A percentile compares a stretch with the other conserved stretches of the same genome.
These are phyloP conservation scores for Curvularia spicifera DNA, from an alignment of 2,329 filamentous ascomycete species.

Conservation along the genomic window DNA sequence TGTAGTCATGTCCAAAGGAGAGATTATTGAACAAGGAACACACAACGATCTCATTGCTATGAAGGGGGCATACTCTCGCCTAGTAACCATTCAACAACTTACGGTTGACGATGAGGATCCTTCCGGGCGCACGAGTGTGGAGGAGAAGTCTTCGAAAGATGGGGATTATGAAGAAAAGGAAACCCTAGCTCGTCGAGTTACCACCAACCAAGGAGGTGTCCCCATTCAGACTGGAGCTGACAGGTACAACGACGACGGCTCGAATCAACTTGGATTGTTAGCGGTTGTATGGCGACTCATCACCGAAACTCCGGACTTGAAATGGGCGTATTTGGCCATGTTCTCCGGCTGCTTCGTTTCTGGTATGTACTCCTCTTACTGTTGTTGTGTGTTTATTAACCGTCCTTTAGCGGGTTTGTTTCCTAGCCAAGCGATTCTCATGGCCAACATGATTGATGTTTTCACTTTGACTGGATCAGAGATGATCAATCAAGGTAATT, in stretches of 20 bases:
- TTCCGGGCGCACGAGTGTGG: neutral
- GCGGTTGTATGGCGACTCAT: slow-evolving; percentile 14
- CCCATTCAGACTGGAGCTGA: neutral
- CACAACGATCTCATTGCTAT: slow-evolving; percentile 46
- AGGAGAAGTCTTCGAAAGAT: neutral
- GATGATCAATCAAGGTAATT: slow-evolving; percentile 20
- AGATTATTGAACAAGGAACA: slow-evolving; percentile 70
- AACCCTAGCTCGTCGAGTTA: neutral
- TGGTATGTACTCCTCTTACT: neutral
- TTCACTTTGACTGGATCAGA: slow-evolving; percentile 25
- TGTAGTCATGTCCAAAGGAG: slow-evolving; percentile 72
- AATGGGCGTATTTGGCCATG: slow-evolving; percentile 15
- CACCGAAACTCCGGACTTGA: slow-evolving; percentile 9
- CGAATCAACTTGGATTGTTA: slow-evolving; percentile 10
- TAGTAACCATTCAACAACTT: slow-evolving; percentile 21
- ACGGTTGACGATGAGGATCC: neutral
- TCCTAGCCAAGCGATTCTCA: slow-evolving; percentile 23
- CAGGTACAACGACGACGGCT: slow-evolving; percentile 7
- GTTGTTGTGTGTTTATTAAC: neutral
- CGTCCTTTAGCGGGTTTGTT: slow-evolving; percentile 8
- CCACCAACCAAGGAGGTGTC: neutral
- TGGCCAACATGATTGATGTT: slow-evolving; percentile 22
- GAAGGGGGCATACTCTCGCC: slow-evolving; percentile 14
- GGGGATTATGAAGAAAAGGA: neutral
- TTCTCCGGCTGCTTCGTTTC: slow-evolving; percentile 6